A percentile compares a stretch with the other conserved stretches of the same genome.
Evolutionary conservation across 75 land plant species (phyloP).

Genomic region (Isoetes taiwanensis): DNA sequence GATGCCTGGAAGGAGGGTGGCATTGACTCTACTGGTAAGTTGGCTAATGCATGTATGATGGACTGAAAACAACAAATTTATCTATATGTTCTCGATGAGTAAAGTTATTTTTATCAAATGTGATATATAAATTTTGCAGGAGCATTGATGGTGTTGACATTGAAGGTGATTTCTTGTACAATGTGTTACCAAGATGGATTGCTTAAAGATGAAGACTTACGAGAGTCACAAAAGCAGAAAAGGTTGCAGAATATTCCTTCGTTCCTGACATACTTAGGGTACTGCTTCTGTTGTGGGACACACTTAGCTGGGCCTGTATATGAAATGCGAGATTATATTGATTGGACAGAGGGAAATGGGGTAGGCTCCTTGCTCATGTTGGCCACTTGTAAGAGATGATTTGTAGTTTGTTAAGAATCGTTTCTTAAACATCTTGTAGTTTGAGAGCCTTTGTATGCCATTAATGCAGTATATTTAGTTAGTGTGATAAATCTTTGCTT

Average conservation of each 20-base stretch:
- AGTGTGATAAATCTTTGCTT: background rate
- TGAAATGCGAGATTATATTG: constrained; percentile 93
- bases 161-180: constrained; percentile 86
- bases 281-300: constrained; percentile 91
- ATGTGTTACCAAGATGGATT: constrained; percentile 94
- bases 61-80: background rate
- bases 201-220: constrained; percentile 57
- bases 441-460: background rate
- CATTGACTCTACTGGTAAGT: constrained; percentile 90
- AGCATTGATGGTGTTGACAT: constrained; percentile 93
- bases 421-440: background rate
- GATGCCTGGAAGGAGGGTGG: constrained; percentile 99
- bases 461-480: background rate
- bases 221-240: constrained; percentile 66
- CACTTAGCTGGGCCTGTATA: constrained; percentile 99
- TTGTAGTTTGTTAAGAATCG: background rate
- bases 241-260: constrained; percentile 56
- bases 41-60: background rate
- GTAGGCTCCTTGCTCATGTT: constrained; percentile 15
- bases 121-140: constrained; percentile 32
- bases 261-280: constrained; percentile 61
- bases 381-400: background rate
- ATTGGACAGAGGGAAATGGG: constrained; percentile 89
- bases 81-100: background rate
- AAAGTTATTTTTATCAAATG: background rate